phyloP scores from a whole-genome alignment of 2,329 filamentous ascomycete species.

The Sclerotinia glacialis region DNA sequence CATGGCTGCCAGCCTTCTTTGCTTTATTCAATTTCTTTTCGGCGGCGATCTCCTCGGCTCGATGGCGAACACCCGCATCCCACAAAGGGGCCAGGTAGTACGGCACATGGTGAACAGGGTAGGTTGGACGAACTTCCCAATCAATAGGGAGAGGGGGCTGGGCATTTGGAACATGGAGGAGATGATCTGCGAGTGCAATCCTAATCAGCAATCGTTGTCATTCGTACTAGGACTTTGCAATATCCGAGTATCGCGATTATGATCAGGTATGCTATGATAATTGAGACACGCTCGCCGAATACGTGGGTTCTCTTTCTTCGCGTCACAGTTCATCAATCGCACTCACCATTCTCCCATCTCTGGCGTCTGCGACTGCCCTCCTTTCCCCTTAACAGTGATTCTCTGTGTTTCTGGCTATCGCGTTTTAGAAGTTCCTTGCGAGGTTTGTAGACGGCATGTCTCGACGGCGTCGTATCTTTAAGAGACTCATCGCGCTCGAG shows the following conservation, averaged over 20 bases:
- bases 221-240: constrained; percentile 21
- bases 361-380: constrained; percentile 83
- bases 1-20: constrained; percentile 30
- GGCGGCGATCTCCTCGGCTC: constrained; percentile 49
- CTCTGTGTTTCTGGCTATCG: constrained; percentile 54
- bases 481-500: constrained; percentile 56
- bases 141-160: constrained; percentile 79
- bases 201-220: constrained; percentile 20
- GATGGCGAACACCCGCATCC: constrained; percentile 61
- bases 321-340: constrained; percentile 12
- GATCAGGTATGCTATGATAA: constrained; percentile 5
- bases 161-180: constrained; percentile 81
- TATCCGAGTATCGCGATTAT: constrained; percentile 24
- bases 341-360: constrained; percentile 89
- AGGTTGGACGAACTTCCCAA: constrained; percentile 78
- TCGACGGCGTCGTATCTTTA: constrained; percentile 29
- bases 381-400: constrained; percentile 72
- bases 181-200: constrained; percentile 59
- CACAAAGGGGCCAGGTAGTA: constrained; percentile 87
- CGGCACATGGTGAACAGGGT: constrained; percentile 74
- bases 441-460: constrained; percentile 37
- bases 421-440: constrained; percentile 46
- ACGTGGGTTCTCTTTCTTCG: not conserved
- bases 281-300: not conserved
- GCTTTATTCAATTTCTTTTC: constrained; percentile 41